A percentile compares a stretch with the other conserved stretches of the same genome.
phyloP scores from a whole-genome alignment of 73 alveolate species.

The Paramecium bursaria region DNA sequence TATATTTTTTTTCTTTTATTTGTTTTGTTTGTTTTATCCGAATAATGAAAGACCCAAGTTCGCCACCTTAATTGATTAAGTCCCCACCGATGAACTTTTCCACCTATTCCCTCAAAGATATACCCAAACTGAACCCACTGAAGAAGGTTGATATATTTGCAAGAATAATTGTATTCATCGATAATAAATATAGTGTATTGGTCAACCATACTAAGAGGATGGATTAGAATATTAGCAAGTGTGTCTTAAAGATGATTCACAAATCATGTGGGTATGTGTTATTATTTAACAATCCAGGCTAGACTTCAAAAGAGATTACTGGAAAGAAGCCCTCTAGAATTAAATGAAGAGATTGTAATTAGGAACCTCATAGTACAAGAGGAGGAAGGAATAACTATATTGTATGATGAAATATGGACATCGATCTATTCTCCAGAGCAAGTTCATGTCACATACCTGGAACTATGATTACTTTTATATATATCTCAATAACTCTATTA shows the following conservation, averaged over 20 bases:
- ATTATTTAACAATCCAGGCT: constrained; percentile 22
- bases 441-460: too few species aligned
- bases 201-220: not conserved
- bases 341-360: constrained; percentile 17
- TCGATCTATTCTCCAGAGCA: constrained; percentile 30
- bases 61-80: constrained; percentile 36
- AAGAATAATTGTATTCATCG: constrained; percentile 9
- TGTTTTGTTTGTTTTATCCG: too few species aligned
- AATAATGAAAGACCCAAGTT: too few species aligned
- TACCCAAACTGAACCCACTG: not conserved
- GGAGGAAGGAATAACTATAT: constrained; percentile 12
- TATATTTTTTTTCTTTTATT: too few species aligned
- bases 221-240: too few species aligned
- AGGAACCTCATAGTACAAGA: constrained; percentile 35
- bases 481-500: too few species aligned
- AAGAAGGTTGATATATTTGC: constrained; percentile 38
- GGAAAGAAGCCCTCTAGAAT: constrained; percentile 12
- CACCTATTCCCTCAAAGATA: constrained; percentile 28
- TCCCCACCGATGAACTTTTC: not conserved
- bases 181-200: constrained; percentile 25
- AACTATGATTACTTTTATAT: too few species aligned
- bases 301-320: constrained; percentile 2
- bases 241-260: constrained; percentile 36
- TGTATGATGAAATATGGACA: constrained; percentile 48
- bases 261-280: constrained; percentile 29